phyloP scores from a whole-genome alignment of 2,329 filamentous ascomycete genomes.

The Fusarium sp. region DNA sequence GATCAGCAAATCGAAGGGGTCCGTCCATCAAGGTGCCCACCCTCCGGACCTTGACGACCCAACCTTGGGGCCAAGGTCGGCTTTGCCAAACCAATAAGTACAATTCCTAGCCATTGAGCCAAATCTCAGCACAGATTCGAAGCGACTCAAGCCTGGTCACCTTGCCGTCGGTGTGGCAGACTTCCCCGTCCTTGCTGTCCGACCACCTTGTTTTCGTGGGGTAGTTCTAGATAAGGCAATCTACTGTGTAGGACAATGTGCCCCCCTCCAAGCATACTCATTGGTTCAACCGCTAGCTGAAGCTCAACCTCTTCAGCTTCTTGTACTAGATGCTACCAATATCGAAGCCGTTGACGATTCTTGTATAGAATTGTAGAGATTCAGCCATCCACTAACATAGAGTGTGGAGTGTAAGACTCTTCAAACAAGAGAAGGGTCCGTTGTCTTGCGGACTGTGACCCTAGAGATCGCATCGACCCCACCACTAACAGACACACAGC shows the following conservation, averaged over 20 bases:
- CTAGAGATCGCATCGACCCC: slow-evolving; percentile 9
- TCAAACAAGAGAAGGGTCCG: neutral
- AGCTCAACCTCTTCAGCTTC: neutral
- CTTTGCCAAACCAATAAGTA: slow-evolving; percentile 29
- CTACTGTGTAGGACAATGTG: neutral
- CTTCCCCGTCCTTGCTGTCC: neutral
- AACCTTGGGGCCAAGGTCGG: slow-evolving; percentile 7
- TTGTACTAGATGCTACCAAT: neutral
- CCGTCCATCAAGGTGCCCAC: slow-evolving; percentile 41
- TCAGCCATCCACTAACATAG: slow-evolving; percentile 1
- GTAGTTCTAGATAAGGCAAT: neutral
- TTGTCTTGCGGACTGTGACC: slow-evolving; percentile 8
- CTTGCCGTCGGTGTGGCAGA: neutral
- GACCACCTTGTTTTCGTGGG: slow-evolving; percentile 8
- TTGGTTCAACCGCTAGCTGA: neutral
- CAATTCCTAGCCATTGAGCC: slow-evolving; percentile 10
- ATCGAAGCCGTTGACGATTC: neutral
- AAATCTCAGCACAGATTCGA: slow-evolving; percentile 12
- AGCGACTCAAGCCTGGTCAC: slow-evolving; percentile 4
- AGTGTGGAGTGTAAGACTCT: slow-evolving; percentile 8
- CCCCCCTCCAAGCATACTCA: neutral
- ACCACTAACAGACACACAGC: slow-evolving; percentile 10
- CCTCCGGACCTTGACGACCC: slow-evolving; percentile 30
- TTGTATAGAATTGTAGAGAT: neutral
- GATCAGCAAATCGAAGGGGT: slow-evolving; percentile 22